phyloP scores from a whole-genome alignment of 257 asterid species.

The Solanum lycopersicoides region DNA sequence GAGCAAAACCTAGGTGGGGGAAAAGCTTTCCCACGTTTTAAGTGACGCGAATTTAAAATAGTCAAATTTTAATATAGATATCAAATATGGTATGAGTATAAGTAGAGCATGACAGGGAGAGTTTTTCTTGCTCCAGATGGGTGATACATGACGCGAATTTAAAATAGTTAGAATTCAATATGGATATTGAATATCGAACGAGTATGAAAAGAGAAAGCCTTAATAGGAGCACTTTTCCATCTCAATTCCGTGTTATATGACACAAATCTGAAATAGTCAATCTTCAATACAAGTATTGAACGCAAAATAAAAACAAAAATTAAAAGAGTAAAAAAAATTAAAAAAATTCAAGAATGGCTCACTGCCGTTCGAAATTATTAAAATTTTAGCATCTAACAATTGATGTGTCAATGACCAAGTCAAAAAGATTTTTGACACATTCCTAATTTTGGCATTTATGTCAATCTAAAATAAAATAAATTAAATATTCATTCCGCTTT shows the following conservation, averaged over 20 bases:
- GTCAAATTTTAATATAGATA: too few species aligned
- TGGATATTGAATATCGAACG: rapidly evolving
- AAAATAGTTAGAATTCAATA: too few species aligned
- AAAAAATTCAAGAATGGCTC: background rate
- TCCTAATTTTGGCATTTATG: background rate
- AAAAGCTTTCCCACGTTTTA: too few species aligned
- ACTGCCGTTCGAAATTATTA: background rate
- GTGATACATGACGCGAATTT: rapidly evolving
- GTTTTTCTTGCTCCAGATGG: too few species aligned
- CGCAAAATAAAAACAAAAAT: too few species aligned
- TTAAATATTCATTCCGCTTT: rapidly evolving
- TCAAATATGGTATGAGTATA: rapidly evolving
- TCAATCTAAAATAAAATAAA: background rate
- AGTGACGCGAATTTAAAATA: too few species aligned
- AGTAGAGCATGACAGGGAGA: too few species aligned
- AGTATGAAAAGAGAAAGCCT: background rate
- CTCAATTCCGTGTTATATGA: rapidly evolving
- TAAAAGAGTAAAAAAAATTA: too few species aligned
- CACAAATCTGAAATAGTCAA: rapidly evolving
- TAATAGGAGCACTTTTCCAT: background rate
- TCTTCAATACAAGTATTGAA: rapidly evolving
- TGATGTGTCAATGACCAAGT: background rate
- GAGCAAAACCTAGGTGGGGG: background rate
- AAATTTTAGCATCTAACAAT: background rate
- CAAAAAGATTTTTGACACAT: background rate